Evolutionary conservation across 1,284 basidiomycete genomes (phyloP).

Genomic region (Puccinia hordei): DNA sequence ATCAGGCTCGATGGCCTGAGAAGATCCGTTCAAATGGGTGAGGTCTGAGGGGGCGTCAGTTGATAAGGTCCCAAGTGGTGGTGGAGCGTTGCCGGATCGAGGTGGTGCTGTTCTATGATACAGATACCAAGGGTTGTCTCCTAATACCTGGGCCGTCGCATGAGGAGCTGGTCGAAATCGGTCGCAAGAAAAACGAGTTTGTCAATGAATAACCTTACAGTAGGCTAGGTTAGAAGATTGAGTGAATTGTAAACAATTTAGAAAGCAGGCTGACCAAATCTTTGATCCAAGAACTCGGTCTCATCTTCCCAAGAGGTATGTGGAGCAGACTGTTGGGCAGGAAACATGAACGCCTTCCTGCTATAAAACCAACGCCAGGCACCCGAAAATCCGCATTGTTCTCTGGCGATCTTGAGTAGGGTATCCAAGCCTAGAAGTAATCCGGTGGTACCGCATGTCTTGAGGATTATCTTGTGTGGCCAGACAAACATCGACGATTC

Average conservation of each 20-base stretch:
- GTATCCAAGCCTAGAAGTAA: slow-evolving; percentile 90
- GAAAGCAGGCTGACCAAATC: slow-evolving; percentile 66
- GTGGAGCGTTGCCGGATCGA: slow-evolving; percentile 66
- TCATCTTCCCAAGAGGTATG: slow-evolving; percentile 94
- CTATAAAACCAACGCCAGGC: slow-evolving; percentile 93
- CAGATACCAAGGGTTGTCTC: neutral
- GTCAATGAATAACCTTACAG: no score
- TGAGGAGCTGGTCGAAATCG: neutral
- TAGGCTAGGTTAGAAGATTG: neutral
- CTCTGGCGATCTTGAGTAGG: slow-evolving; percentile 83
- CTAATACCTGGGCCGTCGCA: neutral
- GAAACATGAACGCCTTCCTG: slow-evolving; percentile 99
- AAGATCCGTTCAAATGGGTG: neutral
- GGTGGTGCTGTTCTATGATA: slow-evolving; percentile 63
- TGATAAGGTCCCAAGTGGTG: slow-evolving; percentile 37
- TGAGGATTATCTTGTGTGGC: slow-evolving; percentile 93
- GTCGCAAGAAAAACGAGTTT: neutral
- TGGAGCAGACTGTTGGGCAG: slow-evolving; percentile 89
- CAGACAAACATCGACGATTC: slow-evolving; percentile 97
- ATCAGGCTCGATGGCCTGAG: slow-evolving; percentile 8
- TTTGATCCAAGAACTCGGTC: slow-evolving; percentile 83
- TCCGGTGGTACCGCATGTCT: slow-evolving; percentile 98
- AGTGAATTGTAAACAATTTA: neutral
- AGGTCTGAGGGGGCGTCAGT: neutral
- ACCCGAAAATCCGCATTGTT: slow-evolving; percentile 71